Evolutionary conservation across 495 filamentous ascomycete genomes (phyloP), one percentile per base, ranked within the genome.

Genomic region (Lasiosphaeria hispida): DNA sequence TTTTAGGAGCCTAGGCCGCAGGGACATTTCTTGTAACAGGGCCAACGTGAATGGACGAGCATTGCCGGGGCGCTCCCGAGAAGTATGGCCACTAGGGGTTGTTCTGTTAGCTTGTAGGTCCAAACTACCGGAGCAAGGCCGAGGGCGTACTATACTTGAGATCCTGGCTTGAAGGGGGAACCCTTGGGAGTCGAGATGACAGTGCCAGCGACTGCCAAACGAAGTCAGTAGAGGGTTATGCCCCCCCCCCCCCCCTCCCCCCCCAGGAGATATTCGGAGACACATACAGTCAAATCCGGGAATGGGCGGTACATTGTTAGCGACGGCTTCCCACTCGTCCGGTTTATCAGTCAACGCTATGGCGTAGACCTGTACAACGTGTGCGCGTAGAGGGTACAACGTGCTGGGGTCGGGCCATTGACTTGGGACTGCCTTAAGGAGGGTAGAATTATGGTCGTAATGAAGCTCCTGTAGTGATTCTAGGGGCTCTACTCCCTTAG

Each of bases 341-440:
- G 74, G 10, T 66, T 57, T 5, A 84, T 77, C 71, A 40, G 72
- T 81, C 40, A 82, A 72, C 10, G 80, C 78, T 14, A 78, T 78
- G 9, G 82, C 71, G 41, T 73, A 70, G 13, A 83, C 75, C 48
- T 78, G 77, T 64, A 87, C 74, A 1, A 85, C 70, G 59, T 85
- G 83, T 5, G 39, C 15, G 3, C 2, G 15, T 5, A 30, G 2
- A 5, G 23, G 23, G 23, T 30, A 5, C 2, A 30, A 30, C 5
- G 23, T 30, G 23, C 23, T 30, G 5, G 23, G 23, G 23, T 30
- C 23, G 23, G 23, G 23, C 23, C 23, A 30, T 30, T 30, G 23
- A 30, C 23, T 30, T 2, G 23, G 23, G 5, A 5, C 23, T 30
- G 5, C 23, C 23, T 30, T 5, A 30, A 30, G 2, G 5, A 2